Evolutionary conservation across 2,329 filamentous ascomycete genomes (phyloP).

Genomic region (Cytospora mali): DNA sequence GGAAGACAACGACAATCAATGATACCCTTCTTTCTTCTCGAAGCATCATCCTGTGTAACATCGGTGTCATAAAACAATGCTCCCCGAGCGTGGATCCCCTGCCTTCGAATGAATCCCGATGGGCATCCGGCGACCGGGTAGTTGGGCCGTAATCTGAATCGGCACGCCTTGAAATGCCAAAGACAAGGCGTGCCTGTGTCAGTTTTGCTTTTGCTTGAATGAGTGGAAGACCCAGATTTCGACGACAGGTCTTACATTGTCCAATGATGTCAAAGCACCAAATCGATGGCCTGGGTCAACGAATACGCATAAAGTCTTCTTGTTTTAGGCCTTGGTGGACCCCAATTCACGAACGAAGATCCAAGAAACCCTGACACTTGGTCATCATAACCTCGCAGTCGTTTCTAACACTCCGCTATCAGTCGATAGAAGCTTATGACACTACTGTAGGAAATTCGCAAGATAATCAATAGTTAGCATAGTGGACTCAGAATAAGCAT

Average conservation of each 20-base stretch:
- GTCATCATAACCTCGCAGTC: background rate
- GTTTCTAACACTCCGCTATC: background rate
- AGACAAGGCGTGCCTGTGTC: background rate
- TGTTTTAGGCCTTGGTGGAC: background rate
- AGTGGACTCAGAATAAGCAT: too few species aligned
- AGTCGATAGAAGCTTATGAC: too few species aligned
- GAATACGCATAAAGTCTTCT: background rate
- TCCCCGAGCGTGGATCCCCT: background rate
- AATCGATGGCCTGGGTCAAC: too few species aligned
- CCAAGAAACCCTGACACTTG: background rate
- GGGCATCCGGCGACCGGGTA: background rate
- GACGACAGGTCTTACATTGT: background rate
- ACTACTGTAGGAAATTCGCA: too few species aligned
- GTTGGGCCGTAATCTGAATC: background rate
- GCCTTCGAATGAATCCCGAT: background rate
- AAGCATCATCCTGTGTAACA: background rate
- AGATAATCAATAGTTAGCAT: too few species aligned
- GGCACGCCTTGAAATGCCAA: background rate
- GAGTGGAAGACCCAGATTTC: background rate
- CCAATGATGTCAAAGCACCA: too few species aligned
- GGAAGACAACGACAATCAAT: background rate
- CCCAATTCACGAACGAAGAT: background rate
- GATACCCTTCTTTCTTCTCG: background rate
- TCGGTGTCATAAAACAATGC: background rate
- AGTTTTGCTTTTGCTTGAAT: background rate